Conservation (phyloP, 257 asterid species). For the Solanum megistacrolobum region DNA sequence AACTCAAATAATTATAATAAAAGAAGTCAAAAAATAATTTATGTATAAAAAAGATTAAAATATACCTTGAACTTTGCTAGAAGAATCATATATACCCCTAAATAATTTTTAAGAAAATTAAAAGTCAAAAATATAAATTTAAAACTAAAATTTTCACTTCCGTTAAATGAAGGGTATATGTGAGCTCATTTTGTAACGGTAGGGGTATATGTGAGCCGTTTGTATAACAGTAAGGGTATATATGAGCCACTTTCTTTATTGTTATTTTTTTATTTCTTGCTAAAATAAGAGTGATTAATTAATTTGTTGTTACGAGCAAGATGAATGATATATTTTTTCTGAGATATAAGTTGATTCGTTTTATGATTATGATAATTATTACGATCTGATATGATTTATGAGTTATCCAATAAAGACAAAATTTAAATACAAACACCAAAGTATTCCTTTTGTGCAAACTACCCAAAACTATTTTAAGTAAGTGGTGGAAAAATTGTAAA, state of each 20-base stretch:
- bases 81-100: too few species aligned
- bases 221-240: too few species aligned
- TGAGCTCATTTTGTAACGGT: too few species aligned
- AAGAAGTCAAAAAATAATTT: too few species aligned
- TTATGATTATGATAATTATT: background rate
- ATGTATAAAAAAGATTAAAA: too few species aligned
- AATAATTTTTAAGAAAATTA: too few species aligned
- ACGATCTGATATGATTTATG: background rate
- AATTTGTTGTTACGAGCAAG: background rate
- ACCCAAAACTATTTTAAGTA: background rate
- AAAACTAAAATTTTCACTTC: too few species aligned
- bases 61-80: too few species aligned
- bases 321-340: background rate
- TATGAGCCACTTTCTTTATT: background rate
- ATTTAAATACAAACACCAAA: background rate
- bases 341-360: background rate
- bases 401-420: background rate
- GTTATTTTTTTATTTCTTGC: background rate
- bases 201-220: too few species aligned
- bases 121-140: too few species aligned
- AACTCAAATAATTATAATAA: too few species aligned
- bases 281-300: background rate
- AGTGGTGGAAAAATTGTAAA: background rate
- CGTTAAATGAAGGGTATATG: too few species aligned
- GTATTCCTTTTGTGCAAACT: background rate